Base-by-base conservation (phyloP, 2,329 filamentous ascomycete genomes). In the Ophiostoma himal-ulmi region DNA sequence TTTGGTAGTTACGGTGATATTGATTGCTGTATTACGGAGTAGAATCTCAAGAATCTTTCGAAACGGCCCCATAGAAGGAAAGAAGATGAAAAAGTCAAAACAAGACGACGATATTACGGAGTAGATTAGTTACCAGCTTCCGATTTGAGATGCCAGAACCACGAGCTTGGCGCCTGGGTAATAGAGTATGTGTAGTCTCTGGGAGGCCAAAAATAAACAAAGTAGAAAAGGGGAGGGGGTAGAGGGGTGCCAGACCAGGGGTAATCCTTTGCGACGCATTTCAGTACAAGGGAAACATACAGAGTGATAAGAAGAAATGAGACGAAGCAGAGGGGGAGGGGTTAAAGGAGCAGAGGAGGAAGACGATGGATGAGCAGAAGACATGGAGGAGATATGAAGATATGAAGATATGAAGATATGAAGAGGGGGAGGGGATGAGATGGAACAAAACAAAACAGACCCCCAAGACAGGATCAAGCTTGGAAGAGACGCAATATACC, bases 81-180 rank as follows among this genome's bases (percentile, higher is more conserved):
- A 64, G 41, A 70, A 68, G 54, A 67, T 30, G 67, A 13, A 57
- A 65, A 20, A 20, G 17, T 14, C 62, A 8, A 3, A 36, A 26
- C 20, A 70, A 14, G 30, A 17, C 7, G 5, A 48, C 13, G 37
- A 36, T 22, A 60, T 41, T 41, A 44, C n/a, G 20, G 37, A 26
- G 17, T 17, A 54, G 14, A 30, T 54, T 54, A 30, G 20, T 44
- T 37, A 14, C 44, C 67, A 48, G 67, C 41, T 69, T 65, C 68
- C 70, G 68, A 68, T 72, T 72, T 20, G 48, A 72, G 69, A 69
- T 70, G 71, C 71, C 70, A 67, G 39, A 69, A 62, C 71, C 71
- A 71, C 64, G 70, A 67, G 68, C 60, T 22, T 72, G 71, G 69
- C 41, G 30, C 68, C 36, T 65, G 20, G 60, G 17, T 34, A 60